A percentile compares a stretch with the other conserved stretches of the same genome.
These are phyloP conservation scores for Ogataea naganishii DNA, from an alignment of 805 yeast genomes.

Conservation along the genomic window DNA sequence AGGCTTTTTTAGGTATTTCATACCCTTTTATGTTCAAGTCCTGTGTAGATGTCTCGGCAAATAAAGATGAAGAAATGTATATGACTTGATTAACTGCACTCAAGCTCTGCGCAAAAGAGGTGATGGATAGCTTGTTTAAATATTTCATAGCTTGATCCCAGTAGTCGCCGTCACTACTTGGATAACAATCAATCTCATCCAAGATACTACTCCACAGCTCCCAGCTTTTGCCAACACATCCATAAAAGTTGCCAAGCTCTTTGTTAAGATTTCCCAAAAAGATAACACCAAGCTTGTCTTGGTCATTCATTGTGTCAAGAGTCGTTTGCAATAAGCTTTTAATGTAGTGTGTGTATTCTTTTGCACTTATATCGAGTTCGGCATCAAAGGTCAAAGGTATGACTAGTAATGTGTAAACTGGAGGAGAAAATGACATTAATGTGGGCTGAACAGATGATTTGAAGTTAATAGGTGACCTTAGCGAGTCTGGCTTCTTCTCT, in stretches of 20 bases:
- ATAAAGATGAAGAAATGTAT: too few species aligned
- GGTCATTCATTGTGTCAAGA: constrained; percentile 8
- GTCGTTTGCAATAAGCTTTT: constrained; percentile 6
- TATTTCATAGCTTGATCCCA: constrained; percentile 18
- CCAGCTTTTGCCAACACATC: constrained; percentile 19
- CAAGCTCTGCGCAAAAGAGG: too few species aligned
- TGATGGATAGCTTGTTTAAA: constrained; percentile 11
- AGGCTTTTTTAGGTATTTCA: too few species aligned
- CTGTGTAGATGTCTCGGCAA: too few species aligned
- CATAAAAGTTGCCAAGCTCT: constrained; percentile 22
- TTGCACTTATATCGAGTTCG: constrained; percentile 10
- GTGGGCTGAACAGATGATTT: too few species aligned
- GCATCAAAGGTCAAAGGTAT: constrained; percentile 15
- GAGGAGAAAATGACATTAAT: too few species aligned
- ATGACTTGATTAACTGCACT: too few species aligned
- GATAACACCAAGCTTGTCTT: constrained; percentile 21
- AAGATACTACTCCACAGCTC: constrained; percentile 19
- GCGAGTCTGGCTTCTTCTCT: too few species aligned
- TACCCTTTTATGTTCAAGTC: too few species aligned
- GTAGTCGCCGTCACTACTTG: constrained; percentile 7
- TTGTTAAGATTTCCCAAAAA: constrained; percentile 19
- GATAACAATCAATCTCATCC: constrained; percentile 13
- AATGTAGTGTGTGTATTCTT: constrained; percentile 12
- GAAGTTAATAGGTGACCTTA: too few species aligned
- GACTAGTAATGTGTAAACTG: constrained; percentile 16